Evolutionary conservation across 208 protist genomes (phyloP).

Genomic region (Porcisia deanei): DNA sequence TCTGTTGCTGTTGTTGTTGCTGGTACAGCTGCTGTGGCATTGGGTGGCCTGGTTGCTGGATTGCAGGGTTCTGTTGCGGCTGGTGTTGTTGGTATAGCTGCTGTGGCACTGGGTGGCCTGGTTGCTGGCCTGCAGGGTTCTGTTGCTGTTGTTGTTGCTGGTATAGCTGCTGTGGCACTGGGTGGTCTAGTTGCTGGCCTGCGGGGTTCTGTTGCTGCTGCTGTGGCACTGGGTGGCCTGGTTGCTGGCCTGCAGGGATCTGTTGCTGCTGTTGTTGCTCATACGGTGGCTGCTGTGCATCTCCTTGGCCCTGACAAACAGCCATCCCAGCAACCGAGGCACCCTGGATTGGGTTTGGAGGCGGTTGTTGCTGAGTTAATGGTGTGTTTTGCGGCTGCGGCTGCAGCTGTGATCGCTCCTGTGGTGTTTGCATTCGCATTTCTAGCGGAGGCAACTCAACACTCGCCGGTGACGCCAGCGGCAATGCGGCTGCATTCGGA

Average conservation of each 20-base stretch:
- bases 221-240: background rate
- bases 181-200: conserved; percentile 11
- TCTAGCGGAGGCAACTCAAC: conserved; percentile 1
- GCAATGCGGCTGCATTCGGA: background rate
- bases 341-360: background rate
- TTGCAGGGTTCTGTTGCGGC: conserved; percentile 7
- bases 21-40: conserved; percentile 10
- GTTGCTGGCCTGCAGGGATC: background rate
- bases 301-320: background rate
- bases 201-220: background rate
- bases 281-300: too few species aligned
- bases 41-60: conserved; percentile 12
- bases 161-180: conserved; percentile 15
- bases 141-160: background rate
- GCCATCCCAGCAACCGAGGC: background rate
- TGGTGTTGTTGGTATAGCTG: conserved; percentile 24
- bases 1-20: conserved; percentile 16
- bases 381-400: conserved; percentile 10
- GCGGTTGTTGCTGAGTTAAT: conserved; percentile 4
- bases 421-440: conserved; percentile 9
- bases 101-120: background rate
- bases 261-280: too few species aligned
- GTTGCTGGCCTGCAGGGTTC: background rate
- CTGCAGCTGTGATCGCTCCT: conserved; percentile 3
- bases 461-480: background rate